Evolutionary conservation across 2,329 filamentous ascomycete genomes (phyloP).

Genomic region (Hirsutella minnesotensis): DNA sequence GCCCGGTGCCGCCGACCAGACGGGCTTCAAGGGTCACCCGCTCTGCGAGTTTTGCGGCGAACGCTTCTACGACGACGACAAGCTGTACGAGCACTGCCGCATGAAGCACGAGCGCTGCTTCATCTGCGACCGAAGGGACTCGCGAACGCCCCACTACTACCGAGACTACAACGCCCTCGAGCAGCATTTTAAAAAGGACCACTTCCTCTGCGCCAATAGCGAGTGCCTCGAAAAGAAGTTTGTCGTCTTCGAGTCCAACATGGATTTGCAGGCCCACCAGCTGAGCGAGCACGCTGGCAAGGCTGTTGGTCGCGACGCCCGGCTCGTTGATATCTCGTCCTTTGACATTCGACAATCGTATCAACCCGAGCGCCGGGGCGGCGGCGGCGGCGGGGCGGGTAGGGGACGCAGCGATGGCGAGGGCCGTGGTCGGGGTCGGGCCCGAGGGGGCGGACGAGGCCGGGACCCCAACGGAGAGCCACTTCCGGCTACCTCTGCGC

Average conservation of each 20-base stretch:
- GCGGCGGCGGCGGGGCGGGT: slow-evolving; percentile 28
- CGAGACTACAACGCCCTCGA: slow-evolving; percentile 79
- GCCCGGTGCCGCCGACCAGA: slow-evolving; percentile 82
- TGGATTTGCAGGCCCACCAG: slow-evolving; percentile 92
- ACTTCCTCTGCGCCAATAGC: slow-evolving; percentile 72
- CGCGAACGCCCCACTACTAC: slow-evolving; percentile 77
- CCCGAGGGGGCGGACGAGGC: slow-evolving; percentile 41
- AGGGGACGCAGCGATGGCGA: slow-evolving; percentile 28
- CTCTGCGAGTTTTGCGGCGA: slow-evolving; percentile 86
- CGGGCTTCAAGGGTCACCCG: slow-evolving; percentile 90
- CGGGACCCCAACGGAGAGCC: slow-evolving; percentile 81
- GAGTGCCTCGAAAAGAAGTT: slow-evolving; percentile 97
- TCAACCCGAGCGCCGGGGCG: slow-evolving; percentile 40
- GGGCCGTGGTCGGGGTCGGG: slow-evolving; percentile 21
- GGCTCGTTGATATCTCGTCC: slow-evolving; percentile 73
- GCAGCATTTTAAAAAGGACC: slow-evolving; percentile 75
- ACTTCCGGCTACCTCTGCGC: slow-evolving; percentile 62
- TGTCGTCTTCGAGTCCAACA: slow-evolving; percentile 86
- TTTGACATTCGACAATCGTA: slow-evolving; percentile 75
- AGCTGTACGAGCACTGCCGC: slow-evolving; percentile 85
- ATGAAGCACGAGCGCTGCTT: slow-evolving; percentile 93
- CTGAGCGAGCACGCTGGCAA: slow-evolving; percentile 79
- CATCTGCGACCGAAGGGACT: slow-evolving; percentile 67
- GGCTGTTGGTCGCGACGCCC: slow-evolving; percentile 69
- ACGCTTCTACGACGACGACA: slow-evolving; percentile 92